phyloP scores from a whole-genome alignment of 108 stramenopile species.

The Aurantiochytrium sp. region DNA sequence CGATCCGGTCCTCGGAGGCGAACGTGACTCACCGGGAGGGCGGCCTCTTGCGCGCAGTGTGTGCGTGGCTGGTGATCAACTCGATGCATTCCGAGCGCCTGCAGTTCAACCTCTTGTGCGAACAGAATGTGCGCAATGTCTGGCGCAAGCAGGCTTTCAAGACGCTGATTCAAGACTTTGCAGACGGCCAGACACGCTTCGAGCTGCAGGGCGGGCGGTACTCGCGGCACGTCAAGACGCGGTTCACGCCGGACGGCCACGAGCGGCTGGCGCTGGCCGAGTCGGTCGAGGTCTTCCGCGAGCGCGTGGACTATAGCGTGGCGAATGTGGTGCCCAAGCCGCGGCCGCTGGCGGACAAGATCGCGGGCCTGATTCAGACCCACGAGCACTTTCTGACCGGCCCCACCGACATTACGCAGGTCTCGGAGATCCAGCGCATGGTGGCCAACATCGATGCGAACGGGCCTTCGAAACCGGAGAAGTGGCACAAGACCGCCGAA shows the following conservation, averaged over 20 bases:
- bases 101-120: slow-evolving; percentile 87
- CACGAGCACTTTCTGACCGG: slow-evolving; percentile 70
- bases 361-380: slow-evolving; percentile 69
- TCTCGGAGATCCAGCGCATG: slow-evolving; percentile 85
- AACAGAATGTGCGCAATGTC: slow-evolving; percentile 91
- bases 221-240: slow-evolving; percentile 22
- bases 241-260: slow-evolving; percentile 25
- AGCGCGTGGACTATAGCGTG: slow-evolving; percentile 88
- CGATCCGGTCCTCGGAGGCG: neutral
- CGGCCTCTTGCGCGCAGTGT: slow-evolving; percentile 74
- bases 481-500: slow-evolving; percentile 32
- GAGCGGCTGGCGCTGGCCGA: slow-evolving; percentile 1
- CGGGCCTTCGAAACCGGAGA: slow-evolving; percentile 50
- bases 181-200: slow-evolving; percentile 37
- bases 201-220: slow-evolving; percentile 43
- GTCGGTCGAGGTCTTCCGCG: slow-evolving; percentile 80
- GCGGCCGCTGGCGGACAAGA: slow-evolving; percentile 75
- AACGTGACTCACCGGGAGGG: neutral
- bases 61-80: slow-evolving; percentile 93
- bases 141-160: slow-evolving; percentile 82
- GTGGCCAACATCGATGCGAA: slow-evolving; percentile 80
- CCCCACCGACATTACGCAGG: slow-evolving; percentile 79
- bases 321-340: slow-evolving; percentile 86
- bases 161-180: slow-evolving; percentile 53
- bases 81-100: slow-evolving; percentile 95